A percentile compares a stretch with the other conserved stretches of the same genome.
These are phyloP conservation scores for Fusarium proliferatum DNA, from an alignment of 2,329 filamentous ascomycete genomes.

Conservation along the genomic window DNA sequence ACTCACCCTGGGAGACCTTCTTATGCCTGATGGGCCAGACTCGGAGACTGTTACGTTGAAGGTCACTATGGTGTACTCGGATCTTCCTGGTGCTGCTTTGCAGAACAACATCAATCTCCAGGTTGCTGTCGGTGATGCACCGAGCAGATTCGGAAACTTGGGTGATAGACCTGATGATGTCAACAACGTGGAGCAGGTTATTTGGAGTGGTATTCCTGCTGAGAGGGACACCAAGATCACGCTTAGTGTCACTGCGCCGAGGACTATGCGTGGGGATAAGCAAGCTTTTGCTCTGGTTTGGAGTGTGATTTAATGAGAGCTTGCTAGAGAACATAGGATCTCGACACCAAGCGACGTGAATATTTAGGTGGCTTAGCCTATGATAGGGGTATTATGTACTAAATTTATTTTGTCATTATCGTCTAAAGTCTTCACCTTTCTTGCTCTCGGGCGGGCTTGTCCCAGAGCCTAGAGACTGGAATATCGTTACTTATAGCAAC, in stretches of 20 bases:
- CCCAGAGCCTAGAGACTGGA: rapidly evolving
- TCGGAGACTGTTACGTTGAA: not conserved
- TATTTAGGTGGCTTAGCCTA: rapidly evolving
- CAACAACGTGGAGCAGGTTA: not conserved
- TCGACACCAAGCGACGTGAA: rapidly evolving
- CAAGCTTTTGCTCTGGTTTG: not conserved
- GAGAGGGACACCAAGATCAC: not conserved
- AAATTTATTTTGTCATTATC: rapidly evolving
- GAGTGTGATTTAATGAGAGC: not conserved
- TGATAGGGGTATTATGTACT: rapidly evolving
- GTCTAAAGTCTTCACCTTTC: rapidly evolving
- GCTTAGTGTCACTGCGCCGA: not conserved
- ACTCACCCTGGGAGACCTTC: not conserved
- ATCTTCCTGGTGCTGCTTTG: not conserved
- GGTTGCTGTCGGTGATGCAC: not conserved
- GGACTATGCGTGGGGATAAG: not conserved
- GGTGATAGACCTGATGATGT: not conserved
- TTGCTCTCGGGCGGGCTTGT: rapidly evolving
- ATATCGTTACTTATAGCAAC: not conserved
- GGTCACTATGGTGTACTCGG: not conserved
- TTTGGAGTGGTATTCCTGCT: not conserved
- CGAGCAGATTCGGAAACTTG: not conserved
- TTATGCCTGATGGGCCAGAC: not conserved
- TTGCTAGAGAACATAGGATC: rapidly evolving
- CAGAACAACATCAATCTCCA: not conserved